Evolutionary conservation across 208 protist species (phyloP), one percentile per base, ranked within the genome.

Genomic region (Acanthamoeba healyi): DNA sequence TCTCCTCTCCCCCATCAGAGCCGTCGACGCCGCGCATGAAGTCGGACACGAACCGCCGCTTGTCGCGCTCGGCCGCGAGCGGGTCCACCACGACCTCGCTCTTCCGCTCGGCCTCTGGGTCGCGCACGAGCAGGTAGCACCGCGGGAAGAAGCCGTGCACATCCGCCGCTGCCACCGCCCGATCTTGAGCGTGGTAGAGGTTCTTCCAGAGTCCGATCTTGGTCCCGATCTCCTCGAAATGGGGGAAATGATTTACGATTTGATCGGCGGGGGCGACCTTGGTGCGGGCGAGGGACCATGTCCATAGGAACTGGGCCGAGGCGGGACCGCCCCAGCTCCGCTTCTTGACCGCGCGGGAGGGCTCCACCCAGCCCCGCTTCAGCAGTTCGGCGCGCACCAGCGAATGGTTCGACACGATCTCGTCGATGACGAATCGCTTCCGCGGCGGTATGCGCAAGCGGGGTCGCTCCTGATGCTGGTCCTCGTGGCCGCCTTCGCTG

Each of bases 131-230:
- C 22, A 82, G 72, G 42, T 82, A 82, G 42, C 40, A 82, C 12
- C 72, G 36, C 6, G 72, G 72, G 72, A 82, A 82, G 42, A 51
- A 82, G 17, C n/a, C 24, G 72, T 54, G 72, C 72, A 82, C 36
- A 29, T 26, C 40, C 34, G n/a, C n/a, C n/a, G n/a, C n/a, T n/a
- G n/a, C n/a, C n/a, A n/a, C n/a, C n/a, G n/a, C n/a, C n/a, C n/a
- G n/a, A n/a, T 22, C 42, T 29, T 32, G 14, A 22, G 22, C 58
- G n/a, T 6, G 58, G 22, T 51, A 82, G 14, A 82, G 42, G n/a
- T 82, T 82, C 36, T 82, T 54, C 72, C 72, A 82, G 5, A 82
- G n/a, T 9, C 72, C 72, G 12, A 82, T 44, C 72, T 82, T 82
- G 32, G 72, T 82, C 14, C 72, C 72, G 22, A 82, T 82, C 24